Evolutionary conservation across 2,329 filamentous ascomycete genomes (phyloP).

Genomic region (Elsinoe arachidis): DNA sequence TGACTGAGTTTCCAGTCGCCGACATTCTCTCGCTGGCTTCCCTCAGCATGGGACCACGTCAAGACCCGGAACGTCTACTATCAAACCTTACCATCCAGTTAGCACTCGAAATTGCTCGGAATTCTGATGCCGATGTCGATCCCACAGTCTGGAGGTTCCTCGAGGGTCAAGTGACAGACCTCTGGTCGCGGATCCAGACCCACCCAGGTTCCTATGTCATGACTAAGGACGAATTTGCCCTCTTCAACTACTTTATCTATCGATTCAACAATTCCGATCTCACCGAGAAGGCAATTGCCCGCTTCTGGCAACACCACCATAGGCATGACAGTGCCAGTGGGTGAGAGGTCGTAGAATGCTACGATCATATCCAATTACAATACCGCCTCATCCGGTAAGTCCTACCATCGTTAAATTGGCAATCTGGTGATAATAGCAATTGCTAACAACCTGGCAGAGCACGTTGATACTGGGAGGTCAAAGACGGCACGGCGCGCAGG

Average conservation of each 20-base stretch:
- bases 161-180: slow-evolving; percentile 51
- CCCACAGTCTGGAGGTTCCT: slow-evolving; percentile 56
- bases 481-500: background rate
- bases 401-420: background rate
- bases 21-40: slow-evolving; percentile 7
- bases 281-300: slow-evolving; percentile 45
- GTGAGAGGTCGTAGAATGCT: background rate
- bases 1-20: slow-evolving; percentile 11
- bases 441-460: background rate
- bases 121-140: slow-evolving; percentile 60
- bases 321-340: slow-evolving; percentile 3
- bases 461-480: background rate
- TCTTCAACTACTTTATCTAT: slow-evolving; percentile 76
- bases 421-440: background rate
- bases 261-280: slow-evolving; percentile 50
- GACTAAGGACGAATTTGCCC: slow-evolving; percentile 66
- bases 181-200: slow-evolving; percentile 60
- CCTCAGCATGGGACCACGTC: slow-evolving; percentile 8
- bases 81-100: slow-evolving; percentile 46
- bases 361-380: background rate
- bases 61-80: background rate
- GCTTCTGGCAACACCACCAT: slow-evolving; percentile 46
- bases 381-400: background rate
- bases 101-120: slow-evolving; percentile 67
- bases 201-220: slow-evolving; percentile 65